A percentile compares a stretch with the other conserved stretches of the same genome.
These are phyloP conservation scores for Coemansia sp. DNA, from an alignment of 192 early-diverging fungal species.

Conservation along the genomic window DNA sequence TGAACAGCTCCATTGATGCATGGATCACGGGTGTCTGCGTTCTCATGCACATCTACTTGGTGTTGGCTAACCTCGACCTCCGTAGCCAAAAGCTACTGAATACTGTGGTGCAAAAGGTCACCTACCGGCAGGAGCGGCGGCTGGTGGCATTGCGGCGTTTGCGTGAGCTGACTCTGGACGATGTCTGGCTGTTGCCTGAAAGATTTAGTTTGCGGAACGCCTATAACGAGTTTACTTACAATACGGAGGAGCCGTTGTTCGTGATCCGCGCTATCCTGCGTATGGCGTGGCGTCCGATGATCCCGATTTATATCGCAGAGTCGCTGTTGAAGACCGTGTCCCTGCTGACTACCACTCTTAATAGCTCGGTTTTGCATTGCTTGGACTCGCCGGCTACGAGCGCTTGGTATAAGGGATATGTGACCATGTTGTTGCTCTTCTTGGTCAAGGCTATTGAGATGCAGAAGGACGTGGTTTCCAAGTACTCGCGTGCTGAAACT, in stretches of 20 bases:
- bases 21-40: neutral
- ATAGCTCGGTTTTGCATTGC: constrained; percentile 20
- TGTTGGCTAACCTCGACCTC: constrained; percentile 18
- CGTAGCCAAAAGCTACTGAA: constrained; percentile 16
- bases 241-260: constrained; percentile 36
- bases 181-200: constrained; percentile 33
- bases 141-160: constrained; percentile 25
- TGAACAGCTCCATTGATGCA: neutral
- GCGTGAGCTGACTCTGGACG: constrained; percentile 28
- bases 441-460: neutral
- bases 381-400: constrained; percentile 26
- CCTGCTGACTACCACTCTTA: constrained; percentile 1
- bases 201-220: constrained; percentile 14
- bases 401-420: constrained; percentile 34
- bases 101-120: constrained; percentile 5
- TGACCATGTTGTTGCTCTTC: constrained; percentile 7
- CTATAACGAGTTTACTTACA: constrained; percentile 34
- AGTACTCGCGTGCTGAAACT: constrained; percentile 5
- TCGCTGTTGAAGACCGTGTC: constrained; percentile 9
- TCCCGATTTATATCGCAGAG: constrained; percentile 30
- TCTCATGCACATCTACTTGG: constrained; percentile 10
- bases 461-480: neutral
- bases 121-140: constrained; percentile 20
- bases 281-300: constrained; percentile 47
- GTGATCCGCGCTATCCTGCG: constrained; percentile 39